Conservation (phyloP, 352 stramenopile species). For the Phytophthora citricola region DNA sequence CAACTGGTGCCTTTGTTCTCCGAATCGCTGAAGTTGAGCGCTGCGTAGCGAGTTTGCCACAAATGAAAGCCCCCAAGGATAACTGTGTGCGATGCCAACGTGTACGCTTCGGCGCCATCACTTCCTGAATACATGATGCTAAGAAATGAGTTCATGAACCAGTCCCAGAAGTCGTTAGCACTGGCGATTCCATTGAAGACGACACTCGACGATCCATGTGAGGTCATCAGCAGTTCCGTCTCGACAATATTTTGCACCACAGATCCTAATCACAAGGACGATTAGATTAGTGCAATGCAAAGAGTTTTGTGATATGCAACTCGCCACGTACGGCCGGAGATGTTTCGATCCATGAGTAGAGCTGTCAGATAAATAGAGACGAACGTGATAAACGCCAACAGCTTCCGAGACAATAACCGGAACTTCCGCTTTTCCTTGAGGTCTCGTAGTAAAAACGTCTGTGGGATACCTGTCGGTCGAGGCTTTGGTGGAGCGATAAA, state of each 20-base stretch:
- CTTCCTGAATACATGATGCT: slow-evolving; percentile 53
- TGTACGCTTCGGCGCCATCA: slow-evolving; percentile 51
- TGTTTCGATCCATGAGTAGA: slow-evolving; percentile 73
- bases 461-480: slow-evolving; percentile 40
- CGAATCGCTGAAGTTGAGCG: slow-evolving; percentile 52
- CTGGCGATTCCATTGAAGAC: slow-evolving; percentile 55
- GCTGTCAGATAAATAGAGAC: slow-evolving; percentile 66
- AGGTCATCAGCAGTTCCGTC: slow-evolving; percentile 54
- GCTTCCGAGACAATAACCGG: slow-evolving; percentile 64
- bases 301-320: background rate
- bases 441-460: slow-evolving; percentile 62
- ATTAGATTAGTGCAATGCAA: background rate
- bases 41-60: slow-evolving; percentile 53
- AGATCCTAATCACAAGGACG: slow-evolving; percentile 40
- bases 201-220: slow-evolving; percentile 39
- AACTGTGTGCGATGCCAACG: slow-evolving; percentile 63
- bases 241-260: slow-evolving; percentile 64
- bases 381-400: slow-evolving; percentile 72
- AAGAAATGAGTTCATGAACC: slow-evolving; percentile 70
- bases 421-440: slow-evolving; percentile 81
- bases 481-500: slow-evolving; percentile 20
- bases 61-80: slow-evolving; percentile 78
- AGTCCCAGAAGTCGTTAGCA: slow-evolving; percentile 57
- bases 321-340: slow-evolving; percentile 62
- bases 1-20: slow-evolving; percentile 48